These are phyloP conservation scores for Rhynchospora breviuscula DNA, from an alignment of 176 grass and related monocot genomes.

Conservation along the genomic window DNA sequence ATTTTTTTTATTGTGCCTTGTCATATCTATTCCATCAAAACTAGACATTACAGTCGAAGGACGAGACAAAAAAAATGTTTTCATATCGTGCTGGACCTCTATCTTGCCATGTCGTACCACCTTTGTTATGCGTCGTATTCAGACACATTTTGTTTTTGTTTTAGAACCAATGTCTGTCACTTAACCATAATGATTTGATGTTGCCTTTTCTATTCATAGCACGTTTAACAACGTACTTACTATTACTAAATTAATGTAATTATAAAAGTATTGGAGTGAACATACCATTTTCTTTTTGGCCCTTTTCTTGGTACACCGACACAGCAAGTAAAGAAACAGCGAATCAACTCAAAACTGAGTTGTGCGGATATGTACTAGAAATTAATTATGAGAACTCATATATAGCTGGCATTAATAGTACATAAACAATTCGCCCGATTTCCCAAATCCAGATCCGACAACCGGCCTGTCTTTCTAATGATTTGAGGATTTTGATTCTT, in stretches of 20 bases:
- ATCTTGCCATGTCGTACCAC: too few relatives aligned
- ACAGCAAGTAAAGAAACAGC: not conserved
- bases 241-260: not conserved
- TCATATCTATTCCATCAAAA: too few relatives aligned
- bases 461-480: not conserved
- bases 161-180: too few relatives aligned
- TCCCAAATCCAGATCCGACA: conserved; percentile 19
- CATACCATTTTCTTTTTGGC: not conserved
- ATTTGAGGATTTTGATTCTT: conserved; percentile 17
- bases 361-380: not conserved
- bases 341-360: not conserved
- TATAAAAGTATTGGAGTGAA: not conserved
- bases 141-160: too few relatives aligned
- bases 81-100: too few relatives aligned
- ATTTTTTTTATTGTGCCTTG: too few relatives aligned
- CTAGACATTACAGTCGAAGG: too few relatives aligned
- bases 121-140: too few relatives aligned
- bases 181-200: not conserved
- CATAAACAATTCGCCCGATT: not conserved
- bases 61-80: too few relatives aligned
- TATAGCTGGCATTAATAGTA: not conserved
- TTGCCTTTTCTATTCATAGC: not conserved
- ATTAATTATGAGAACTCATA: not conserved
- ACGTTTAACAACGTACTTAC: not conserved
- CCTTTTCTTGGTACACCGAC: not conserved